Evolutionary conservation across 805 yeast species (phyloP).

Genomic region (Yarrowia phangngaensis): DNA sequence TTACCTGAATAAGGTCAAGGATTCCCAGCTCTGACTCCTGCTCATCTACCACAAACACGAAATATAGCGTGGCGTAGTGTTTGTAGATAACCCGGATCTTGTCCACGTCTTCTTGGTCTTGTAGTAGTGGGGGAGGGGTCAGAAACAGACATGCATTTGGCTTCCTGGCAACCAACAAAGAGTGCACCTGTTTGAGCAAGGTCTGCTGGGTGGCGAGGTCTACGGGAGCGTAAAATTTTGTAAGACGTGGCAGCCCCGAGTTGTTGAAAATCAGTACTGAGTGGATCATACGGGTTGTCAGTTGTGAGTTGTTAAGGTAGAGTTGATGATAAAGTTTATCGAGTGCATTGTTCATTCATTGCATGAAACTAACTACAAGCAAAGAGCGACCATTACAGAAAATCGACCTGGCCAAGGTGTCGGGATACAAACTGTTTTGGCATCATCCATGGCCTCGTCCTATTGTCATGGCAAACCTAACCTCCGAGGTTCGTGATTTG

Average conservation of each 20-base stretch:
- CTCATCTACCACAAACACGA: slow-evolving; percentile 92
- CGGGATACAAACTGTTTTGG: slow-evolving; percentile 6
- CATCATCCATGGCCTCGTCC: slow-evolving; percentile 20
- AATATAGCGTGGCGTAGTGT: slow-evolving; percentile 92
- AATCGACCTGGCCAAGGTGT: slow-evolving; percentile 1
- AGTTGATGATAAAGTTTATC: too few species aligned
- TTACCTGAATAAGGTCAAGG: slow-evolving; percentile 88
- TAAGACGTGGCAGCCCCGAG: slow-evolving; percentile 81
- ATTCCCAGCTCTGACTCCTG: slow-evolving; percentile 95
- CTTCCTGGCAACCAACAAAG: slow-evolving; percentile 65
- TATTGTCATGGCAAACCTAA: slow-evolving; percentile 23
- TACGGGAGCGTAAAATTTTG: slow-evolving; percentile 88
- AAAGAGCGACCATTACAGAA: slow-evolving; percentile 4
- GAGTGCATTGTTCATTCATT: too few species aligned
- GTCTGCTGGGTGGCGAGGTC: slow-evolving; percentile 78
- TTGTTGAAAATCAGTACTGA: slow-evolving; percentile 84
- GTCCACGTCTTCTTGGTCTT: slow-evolving; percentile 46
- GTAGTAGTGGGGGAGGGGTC: slow-evolving; percentile 77
- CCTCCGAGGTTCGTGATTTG: slow-evolving; percentile 20
- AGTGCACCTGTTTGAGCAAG: slow-evolving; percentile 76
- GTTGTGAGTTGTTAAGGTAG: slow-evolving; percentile 14
- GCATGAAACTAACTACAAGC: slow-evolving; percentile 4
- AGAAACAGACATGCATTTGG: slow-evolving; percentile 81
- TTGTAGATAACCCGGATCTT: slow-evolving; percentile 86
- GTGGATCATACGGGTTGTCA: slow-evolving; percentile 59